Percentiles rank a stretch among this genome's conserved stretches.
phyloP scores from a whole-genome alignment of 2,329 filamentous ascomycete genomes.

The Sporothrix schenckii region DNA sequence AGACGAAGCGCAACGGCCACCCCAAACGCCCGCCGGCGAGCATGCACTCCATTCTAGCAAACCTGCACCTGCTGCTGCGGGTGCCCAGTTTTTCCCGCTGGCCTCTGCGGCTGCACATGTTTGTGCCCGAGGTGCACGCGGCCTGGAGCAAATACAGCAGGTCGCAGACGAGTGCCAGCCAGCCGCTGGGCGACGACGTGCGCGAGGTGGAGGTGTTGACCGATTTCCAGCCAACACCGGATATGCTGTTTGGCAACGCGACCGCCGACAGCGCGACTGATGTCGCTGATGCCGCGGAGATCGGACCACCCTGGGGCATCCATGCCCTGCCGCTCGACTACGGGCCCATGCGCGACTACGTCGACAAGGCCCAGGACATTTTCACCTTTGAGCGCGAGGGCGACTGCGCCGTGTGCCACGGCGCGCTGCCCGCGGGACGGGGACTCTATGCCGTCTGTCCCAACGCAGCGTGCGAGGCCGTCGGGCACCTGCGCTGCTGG shows the following conservation, averaged over 20 bases:
- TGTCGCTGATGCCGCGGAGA: not conserved
- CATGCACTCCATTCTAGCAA: slow-evolving; percentile 71
- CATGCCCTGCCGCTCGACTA: slow-evolving; percentile 61
- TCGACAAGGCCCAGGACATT: slow-evolving; percentile 58
- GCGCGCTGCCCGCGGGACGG: slow-evolving; percentile 49
- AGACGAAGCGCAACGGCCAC: slow-evolving; percentile 56
- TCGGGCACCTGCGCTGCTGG: slow-evolving; percentile 65
- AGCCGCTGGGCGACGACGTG: slow-evolving; percentile 46
- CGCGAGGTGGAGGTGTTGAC: slow-evolving; percentile 53
- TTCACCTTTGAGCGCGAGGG: slow-evolving; percentile 61
- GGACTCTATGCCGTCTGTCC: slow-evolving; percentile 63
- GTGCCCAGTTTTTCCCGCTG: slow-evolving; percentile 79
- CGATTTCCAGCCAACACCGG: slow-evolving; percentile 50
- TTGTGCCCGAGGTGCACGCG: slow-evolving; percentile 67
- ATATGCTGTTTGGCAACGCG: slow-evolving; percentile 34
- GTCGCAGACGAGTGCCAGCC: slow-evolving; percentile 40
- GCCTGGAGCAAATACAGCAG: slow-evolving; percentile 63
- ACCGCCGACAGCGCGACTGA: slow-evolving; percentile 19
- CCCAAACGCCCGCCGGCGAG: slow-evolving; percentile 62
- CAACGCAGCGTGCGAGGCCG: slow-evolving; percentile 56
- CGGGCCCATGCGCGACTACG: slow-evolving; percentile 54
- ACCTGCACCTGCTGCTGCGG: slow-evolving; percentile 77
- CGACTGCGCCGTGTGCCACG: slow-evolving; percentile 56
- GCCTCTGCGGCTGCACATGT: slow-evolving; percentile 82
- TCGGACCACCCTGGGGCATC: slow-evolving; percentile 50